phyloP scores from a whole-genome alignment of 2,329 filamentous ascomycete genomes.

The Tolypocladium tropicale region DNA sequence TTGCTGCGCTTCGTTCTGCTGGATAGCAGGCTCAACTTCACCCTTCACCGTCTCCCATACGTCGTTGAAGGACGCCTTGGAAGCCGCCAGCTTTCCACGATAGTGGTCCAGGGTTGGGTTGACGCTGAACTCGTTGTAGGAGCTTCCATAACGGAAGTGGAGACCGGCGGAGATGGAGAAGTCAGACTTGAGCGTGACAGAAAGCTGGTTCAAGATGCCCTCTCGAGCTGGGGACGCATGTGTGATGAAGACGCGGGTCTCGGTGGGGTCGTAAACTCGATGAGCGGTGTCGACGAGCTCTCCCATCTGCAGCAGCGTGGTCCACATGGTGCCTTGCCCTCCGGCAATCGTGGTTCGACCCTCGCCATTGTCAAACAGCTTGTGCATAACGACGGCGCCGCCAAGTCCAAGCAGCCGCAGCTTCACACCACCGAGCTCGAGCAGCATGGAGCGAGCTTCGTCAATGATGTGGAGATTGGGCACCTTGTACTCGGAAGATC shows the following conservation, averaged over 20 bases:
- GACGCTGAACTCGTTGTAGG: constrained; percentile 99
- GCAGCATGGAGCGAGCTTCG: constrained; percentile 87
- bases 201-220: constrained; percentile 93
- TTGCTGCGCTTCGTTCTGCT: constrained; percentile 88
- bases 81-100: constrained; percentile 93
- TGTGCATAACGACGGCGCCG: constrained; percentile 98
- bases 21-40: constrained; percentile 90
- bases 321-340: constrained; percentile 99
- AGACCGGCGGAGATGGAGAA: constrained; percentile 96
- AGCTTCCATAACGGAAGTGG: constrained; percentile 97
- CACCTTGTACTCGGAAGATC: constrained; percentile 96
- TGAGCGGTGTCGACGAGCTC: constrained; percentile 97
- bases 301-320: constrained; percentile 93
- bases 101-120: constrained; percentile 98
- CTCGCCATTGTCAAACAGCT: constrained; percentile 97
- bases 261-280: constrained; percentile 94
- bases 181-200: constrained; percentile 92
- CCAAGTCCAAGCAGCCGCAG: constrained; percentile 86
- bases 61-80: constrained; percentile 97
- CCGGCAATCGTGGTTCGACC: constrained; percentile 96
- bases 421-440: constrained; percentile 94
- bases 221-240: constrained; percentile 95
- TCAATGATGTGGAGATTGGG: constrained; percentile 97
- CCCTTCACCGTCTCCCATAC: constrained; percentile 98
- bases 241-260: constrained; percentile 93